Evolutionary conservation across 108 stramenopile genomes (phyloP).

Genomic region (Conticribra guillardii): DNA sequence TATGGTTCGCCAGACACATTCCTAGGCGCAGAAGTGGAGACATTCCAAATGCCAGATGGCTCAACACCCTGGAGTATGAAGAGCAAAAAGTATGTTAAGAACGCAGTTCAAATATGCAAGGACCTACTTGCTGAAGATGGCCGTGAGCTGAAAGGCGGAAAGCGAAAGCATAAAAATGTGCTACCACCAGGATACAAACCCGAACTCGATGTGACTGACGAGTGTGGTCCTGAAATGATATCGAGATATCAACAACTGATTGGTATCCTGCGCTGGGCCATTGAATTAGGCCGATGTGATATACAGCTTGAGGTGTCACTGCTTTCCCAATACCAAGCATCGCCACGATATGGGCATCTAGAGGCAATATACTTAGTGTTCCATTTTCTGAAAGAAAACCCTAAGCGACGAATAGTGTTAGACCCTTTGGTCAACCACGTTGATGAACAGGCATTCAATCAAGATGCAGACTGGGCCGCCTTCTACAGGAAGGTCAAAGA

Average conservation of each 20-base stretch:
- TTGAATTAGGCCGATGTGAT: constrained; percentile 48
- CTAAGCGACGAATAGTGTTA: too few relatives aligned
- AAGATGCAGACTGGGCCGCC: too few relatives aligned
- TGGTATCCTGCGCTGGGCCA: constrained; percentile 42
- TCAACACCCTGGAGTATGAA: constrained; percentile 13
- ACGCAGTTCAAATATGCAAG: too few relatives aligned
- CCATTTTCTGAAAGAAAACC: too few relatives aligned
- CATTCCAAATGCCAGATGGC: neutral
- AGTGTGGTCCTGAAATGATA: constrained; percentile 12
- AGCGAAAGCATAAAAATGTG: constrained; percentile 2
- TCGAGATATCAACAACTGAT: too few relatives aligned
- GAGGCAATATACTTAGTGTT: too few relatives aligned
- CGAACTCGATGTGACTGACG: constrained; percentile 17
- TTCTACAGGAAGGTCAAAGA: too few relatives aligned
- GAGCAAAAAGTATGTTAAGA: too few relatives aligned
- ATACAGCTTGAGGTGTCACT: constrained; percentile 31
- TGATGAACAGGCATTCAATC: too few relatives aligned
- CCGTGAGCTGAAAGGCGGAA: constrained; percentile 1
- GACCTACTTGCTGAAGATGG: constrained; percentile 20
- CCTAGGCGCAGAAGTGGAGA: too few relatives aligned
- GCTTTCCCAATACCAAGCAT: constrained; percentile 25
- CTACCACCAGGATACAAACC: constrained; percentile 13
- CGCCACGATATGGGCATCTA: constrained; percentile 12
- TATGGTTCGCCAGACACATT: constrained; percentile 17
- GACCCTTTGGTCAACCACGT: too few relatives aligned